Conservation (phyloP, 1,284 basidiomycete genomes). For the Puccinia hordei region DNA sequence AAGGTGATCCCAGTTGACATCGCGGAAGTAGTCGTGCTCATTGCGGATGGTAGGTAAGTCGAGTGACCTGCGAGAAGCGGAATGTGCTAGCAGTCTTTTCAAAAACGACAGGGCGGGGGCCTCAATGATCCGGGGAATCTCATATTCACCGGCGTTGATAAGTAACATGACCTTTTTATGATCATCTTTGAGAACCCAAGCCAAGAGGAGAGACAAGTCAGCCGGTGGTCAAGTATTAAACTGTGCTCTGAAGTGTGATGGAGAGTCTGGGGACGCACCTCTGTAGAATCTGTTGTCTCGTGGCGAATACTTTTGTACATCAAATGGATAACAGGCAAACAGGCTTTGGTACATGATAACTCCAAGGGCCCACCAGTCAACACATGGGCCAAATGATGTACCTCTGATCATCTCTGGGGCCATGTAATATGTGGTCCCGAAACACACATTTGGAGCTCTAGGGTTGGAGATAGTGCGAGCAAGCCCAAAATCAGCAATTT, state of each 20-base stretch:
- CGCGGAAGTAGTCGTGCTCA: neutral
- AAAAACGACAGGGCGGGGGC: neutral
- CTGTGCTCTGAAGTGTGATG: neutral
- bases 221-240: no score
- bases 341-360: conserved; percentile 12
- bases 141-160: neutral
- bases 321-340: conserved; percentile 4
- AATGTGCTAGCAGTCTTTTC: neutral
- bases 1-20: neutral
- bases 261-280: neutral
- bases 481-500: conserved; percentile 20
- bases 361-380: conserved; percentile 32
- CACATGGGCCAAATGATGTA: neutral
- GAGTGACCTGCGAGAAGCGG: neutral
- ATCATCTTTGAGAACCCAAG: neutral
- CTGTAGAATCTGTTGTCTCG: neutral
- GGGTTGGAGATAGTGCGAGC: neutral
- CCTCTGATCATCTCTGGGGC: neutral
- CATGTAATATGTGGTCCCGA: conserved; percentile 20
- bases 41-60: neutral
- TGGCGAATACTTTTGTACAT: neutral
- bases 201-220: neutral
- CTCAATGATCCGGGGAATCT: neutral
- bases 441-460: neutral
- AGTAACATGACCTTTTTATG: neutral